Conservation (phyloP, 2,329 filamentous ascomycete genomes). For the Hortaea sp. region DNA sequence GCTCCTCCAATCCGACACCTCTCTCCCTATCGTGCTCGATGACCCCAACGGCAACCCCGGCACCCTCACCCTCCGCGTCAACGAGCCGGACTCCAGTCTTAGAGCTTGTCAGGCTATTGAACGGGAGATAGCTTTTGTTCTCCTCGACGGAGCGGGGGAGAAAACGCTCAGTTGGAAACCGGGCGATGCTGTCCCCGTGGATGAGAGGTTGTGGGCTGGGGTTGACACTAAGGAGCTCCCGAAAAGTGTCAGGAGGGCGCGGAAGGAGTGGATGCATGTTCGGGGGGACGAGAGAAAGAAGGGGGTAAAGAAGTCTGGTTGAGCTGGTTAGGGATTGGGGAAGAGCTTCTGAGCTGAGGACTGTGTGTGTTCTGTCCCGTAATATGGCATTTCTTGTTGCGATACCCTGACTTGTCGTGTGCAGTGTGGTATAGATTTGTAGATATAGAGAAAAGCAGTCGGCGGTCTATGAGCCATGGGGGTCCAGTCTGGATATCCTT, state of each 20-base stretch:
- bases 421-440: too few species aligned
- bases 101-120: not conserved
- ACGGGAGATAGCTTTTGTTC: not conserved
- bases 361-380: too few species aligned
- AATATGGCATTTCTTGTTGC: too few species aligned
- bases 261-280: constrained; percentile 10
- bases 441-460: too few species aligned
- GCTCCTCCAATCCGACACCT: not conserved
- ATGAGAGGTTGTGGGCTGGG: constrained; percentile 13
- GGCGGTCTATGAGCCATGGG: too few species aligned
- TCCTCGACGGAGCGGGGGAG: constrained; percentile 9
- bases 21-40: constrained; percentile 5
- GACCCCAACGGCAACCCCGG: constrained; percentile 9
- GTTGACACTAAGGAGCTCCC: constrained; percentile 9
- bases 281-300: constrained; percentile 4
- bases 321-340: too few species aligned
- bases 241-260: constrained; percentile 12
- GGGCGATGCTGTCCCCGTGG: constrained; percentile 7
- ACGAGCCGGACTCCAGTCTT: not conserved
- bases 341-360: too few species aligned
- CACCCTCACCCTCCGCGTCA: not conserved
- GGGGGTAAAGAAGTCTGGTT: not conserved
- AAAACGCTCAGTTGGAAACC: constrained; percentile 6
- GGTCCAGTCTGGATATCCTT: too few species aligned
- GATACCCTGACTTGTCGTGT: too few species aligned